Conservation (phyloP, 176 grass and related monocot genomes). For the Aegilops longissima region DNA sequence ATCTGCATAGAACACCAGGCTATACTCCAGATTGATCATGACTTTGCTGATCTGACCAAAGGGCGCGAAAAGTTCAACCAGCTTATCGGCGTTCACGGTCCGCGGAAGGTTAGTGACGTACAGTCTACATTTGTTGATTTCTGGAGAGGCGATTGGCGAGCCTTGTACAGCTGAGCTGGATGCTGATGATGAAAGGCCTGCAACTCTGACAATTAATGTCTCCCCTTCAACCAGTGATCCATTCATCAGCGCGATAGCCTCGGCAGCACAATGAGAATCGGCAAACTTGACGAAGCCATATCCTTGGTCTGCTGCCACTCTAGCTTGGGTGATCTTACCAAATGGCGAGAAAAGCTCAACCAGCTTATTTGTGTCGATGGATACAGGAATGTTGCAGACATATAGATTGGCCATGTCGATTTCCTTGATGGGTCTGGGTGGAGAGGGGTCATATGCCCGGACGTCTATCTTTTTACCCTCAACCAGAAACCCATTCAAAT, state of each 20-base stretch:
- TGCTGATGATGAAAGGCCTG: conserved; percentile 26
- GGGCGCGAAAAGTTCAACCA: conserved; percentile 52
- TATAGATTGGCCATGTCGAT: conserved; percentile 55
- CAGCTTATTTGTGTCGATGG: conserved; percentile 52
- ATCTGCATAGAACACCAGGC: conserved; percentile 55
- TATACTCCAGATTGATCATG: conserved; percentile 39
- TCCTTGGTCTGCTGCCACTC: conserved; percentile 32
- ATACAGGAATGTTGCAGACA: conserved; percentile 48
- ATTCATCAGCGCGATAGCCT: conserved; percentile 59
- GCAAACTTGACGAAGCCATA: conserved; percentile 65
- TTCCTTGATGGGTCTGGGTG: conserved; percentile 8
- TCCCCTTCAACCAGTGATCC: conserved; percentile 58
- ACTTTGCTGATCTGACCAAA: conserved; percentile 60
- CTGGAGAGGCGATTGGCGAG: conserved; percentile 14
- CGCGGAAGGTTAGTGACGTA: conserved; percentile 45
- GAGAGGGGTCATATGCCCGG: not conserved
- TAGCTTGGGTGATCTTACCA: conserved; percentile 60
- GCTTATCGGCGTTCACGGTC: conserved; percentile 40
- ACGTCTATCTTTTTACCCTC: conserved; percentile 49
- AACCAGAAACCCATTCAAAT: conserved; percentile 49
- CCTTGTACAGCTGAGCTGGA: conserved; percentile 28
- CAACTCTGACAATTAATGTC: conserved; percentile 49
- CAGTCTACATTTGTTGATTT: conserved; percentile 45
- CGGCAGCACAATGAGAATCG: conserved; percentile 46
- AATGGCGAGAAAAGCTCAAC: conserved; percentile 64